Percentiles rank a stretch among this genome's conserved stretches.
Evolutionary conservation across 106 monocot species (phyloP).

Genomic region (Dactylorhiza incarnata): DNA sequence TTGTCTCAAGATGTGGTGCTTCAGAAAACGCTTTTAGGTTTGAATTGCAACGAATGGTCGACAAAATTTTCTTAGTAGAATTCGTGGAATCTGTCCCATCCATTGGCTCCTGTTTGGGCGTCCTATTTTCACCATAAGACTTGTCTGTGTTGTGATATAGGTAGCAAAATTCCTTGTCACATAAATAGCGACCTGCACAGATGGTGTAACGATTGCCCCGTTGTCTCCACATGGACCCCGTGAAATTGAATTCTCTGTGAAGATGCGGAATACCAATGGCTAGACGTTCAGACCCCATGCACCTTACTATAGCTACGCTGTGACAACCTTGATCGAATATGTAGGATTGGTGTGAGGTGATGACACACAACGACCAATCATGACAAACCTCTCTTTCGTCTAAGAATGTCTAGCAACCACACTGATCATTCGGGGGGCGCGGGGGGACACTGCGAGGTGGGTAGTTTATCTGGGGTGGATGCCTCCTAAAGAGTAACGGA

Average conservation of each 20-base stretch:
- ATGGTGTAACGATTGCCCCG: not conserved
- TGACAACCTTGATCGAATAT: not conserved
- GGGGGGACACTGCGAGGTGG: not conserved
- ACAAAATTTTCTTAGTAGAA: no score
- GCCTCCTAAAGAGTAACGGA: not conserved
- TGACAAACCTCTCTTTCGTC: slow-evolving; percentile 15
- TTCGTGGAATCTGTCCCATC: no score
- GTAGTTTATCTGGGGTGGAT: not conserved
- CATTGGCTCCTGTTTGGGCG: no score
- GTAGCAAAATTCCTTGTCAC: no score
- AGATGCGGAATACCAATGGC: not conserved
- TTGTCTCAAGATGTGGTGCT: no score
- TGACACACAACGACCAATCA: slow-evolving; percentile 16
- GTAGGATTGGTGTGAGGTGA: slow-evolving; percentile 15
- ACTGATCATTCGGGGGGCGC: not conserved
- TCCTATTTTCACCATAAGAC: no score
- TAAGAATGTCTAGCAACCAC: not conserved
- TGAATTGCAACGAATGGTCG: no score
- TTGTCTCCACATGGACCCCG: not conserved
- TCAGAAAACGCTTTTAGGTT: no score
- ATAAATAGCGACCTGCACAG: no score
- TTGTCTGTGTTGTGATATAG: no score
- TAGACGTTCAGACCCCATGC: not conserved
- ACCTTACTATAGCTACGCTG: not conserved
- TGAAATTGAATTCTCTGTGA: slow-evolving; percentile 1